Evolutionary conservation across 768 basidiomycete species (phyloP), one percentile per base, ranked within the genome.

Genomic region (Mrakia blollopis): DNA sequence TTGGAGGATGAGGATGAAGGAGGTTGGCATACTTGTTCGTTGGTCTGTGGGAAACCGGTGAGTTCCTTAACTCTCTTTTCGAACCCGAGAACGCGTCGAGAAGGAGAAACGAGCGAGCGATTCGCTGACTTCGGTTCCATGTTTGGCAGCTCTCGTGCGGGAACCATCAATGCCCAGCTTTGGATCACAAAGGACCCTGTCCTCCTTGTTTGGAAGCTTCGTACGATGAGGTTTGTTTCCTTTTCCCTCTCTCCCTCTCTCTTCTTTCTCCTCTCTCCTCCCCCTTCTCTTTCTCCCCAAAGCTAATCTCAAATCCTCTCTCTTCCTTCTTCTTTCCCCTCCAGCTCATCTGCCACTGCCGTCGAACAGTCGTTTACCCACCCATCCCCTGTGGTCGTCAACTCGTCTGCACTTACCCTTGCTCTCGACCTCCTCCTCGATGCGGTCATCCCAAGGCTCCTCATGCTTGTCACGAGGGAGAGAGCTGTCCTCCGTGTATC

Each of bases 111-210:
- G 44, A 47, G 16, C 9, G 44, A 41, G 11, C 39, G 10, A 1
- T 63, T 23, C 30, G 32, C 63, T 65, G 30, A 28, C 39, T 69
- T 47, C 28, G 10, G n/a, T 72, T 23, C 25, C 32, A 8, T n/a
- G 54, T n/a, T n/a, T 25, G 60, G 47, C 78, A 77, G 76, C 75
- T 84, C n/a, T 78, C 79, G 44, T 85, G 83, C 74, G 80, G 80
- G 39, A 78, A 76, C 44, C 81, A 79, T 72, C 63, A 72, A 35
- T 99, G 96, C 82, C 89, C 91, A 78, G 86, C 87, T 80, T 85
- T 86, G 57, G 96, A 98, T 82, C 96, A 99, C 83, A 88, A 86
- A 76, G 93, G 93, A 0, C 84, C 87, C 0, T 99, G 97, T 82
- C 89, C 88, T 0, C 87, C 90, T 30, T 99, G 97, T 83, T 85